Evolutionary conservation across 129 eudicot genomes (phyloP), one percentile per base, ranked within the genome.

Genomic region (Glebionis coronaria): DNA sequence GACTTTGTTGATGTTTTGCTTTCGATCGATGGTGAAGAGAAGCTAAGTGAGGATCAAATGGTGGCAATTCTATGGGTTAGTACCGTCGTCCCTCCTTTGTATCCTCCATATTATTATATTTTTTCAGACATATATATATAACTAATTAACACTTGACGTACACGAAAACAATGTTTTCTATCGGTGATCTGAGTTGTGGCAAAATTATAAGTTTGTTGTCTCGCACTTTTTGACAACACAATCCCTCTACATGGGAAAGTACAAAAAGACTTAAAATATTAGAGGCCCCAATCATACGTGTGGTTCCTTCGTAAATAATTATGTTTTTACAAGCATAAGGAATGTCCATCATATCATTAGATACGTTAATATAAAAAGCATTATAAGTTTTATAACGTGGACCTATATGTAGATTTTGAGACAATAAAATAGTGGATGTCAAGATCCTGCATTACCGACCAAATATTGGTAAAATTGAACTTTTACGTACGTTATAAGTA

Each of bases 21-120:
- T 56, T 81, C 85, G 35, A 63, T 87, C 56, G 73, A 78, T n/a
- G 87, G 88, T 3, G 80, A 79, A 28, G 90, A 84, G 75, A 87
- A 84, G 90, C 90, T 82, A 12, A 40, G 63, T 13, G 82, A 87
- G 50, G 88, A 84, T 74, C 90, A 87, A 45, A 88, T 88, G 95
- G 83, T 88, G 38, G 90, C 90, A 62, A 71, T 88, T 10, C 62
- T 88, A 58, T 88, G 95, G 95, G 95, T 87, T 63, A 58, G 93
- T 80, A 25, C 49, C 42, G 27, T n/a, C n/a, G n/a, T 44, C 57
- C 52, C 18, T 61, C 5, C 25, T 28, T 50, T 28, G n/a, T n/a
- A n/a, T n/a, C n/a, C n/a, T n/a, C n/a, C n/a, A n/a, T n/a, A n/a
- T n/a, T n/a, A n/a, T n/a, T n/a, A n/a, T n/a, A n/a, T n/a, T n/a